Base-by-base conservation (phyloP, 202 grass and related monocot genomes). In the Saccharum hybrid region DNA sequence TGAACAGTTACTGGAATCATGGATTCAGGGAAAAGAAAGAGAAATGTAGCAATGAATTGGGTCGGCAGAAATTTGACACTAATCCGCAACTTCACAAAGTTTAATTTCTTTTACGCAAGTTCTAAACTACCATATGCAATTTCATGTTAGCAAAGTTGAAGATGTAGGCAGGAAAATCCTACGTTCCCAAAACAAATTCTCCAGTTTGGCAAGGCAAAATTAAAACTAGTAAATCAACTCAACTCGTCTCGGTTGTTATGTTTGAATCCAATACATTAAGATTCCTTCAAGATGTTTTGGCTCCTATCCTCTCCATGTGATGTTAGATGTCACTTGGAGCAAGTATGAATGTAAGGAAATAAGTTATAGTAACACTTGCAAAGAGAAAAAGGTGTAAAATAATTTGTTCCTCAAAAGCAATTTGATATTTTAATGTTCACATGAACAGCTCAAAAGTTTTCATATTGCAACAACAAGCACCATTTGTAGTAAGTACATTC, bases 371-470 rank as follows among this genome's bases (percentile, higher is more conserved):
- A 28, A 61, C 31, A 10, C 22, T 34, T 16, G 66, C 45, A 67
- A 49, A 67, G 31, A 52, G 43, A 52, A 56, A 39, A 16, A 15
- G 49, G 21, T 63, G 43, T 57, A 66, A 28, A 66, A 22, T 74
- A 45, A 66, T 18, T 1, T 42, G 65, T 70, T 82, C 65, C 33
- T 8, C 43, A 60, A 66, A 51, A 38, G 66, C 18, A 80, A 72
- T 54, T 54, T 65, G 65, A 72, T 56, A 68, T 23, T 64, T 43
- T n/a, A 40, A 23, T 77, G 40, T 37, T 5, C 26, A 42, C 41
- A 39, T 31, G 28, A 66, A 12, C 69, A 82, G 59, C 30, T 66
- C 66, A 59, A 77, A 78, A 78, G 23, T 34, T 71, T 68, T 40
- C 76, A 74, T 56, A 78, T 14, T 77, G 79, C 16, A 41, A 41